Evolutionary conservation across 2,329 filamentous ascomycete genomes (phyloP).

Genomic region (Teratosphaeriaceae sp.): DNA sequence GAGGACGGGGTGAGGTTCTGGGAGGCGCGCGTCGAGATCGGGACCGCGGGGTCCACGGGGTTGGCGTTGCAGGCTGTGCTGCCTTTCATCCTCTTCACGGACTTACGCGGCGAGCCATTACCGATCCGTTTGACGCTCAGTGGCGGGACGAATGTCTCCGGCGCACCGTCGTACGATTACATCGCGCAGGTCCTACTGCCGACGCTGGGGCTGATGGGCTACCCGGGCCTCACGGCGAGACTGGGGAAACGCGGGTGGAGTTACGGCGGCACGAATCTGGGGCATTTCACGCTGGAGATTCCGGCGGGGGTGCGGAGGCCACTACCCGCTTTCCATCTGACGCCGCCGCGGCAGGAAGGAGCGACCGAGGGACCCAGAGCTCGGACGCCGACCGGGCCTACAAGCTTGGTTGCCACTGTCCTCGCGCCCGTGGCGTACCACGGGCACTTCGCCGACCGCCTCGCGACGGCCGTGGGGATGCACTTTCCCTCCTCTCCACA

Average conservation of each 20-base stretch:
- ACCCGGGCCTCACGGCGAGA: constrained; percentile 39
- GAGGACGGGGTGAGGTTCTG: constrained; percentile 15
- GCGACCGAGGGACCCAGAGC: too few species aligned
- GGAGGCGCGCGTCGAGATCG: constrained; percentile 37
- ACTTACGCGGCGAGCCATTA: constrained; percentile 9
- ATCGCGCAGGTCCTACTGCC: constrained; percentile 50
- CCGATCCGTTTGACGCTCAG: constrained; percentile 39
- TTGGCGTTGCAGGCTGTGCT: constrained; percentile 54
- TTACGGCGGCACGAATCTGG: constrained; percentile 39
- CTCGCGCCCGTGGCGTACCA: constrained; percentile 31
- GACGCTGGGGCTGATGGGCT: constrained; percentile 44
- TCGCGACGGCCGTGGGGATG: constrained; percentile 7
- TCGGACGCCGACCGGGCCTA: background rate
- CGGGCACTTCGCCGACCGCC: constrained; percentile 14
- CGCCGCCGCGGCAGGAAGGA: too few species aligned
- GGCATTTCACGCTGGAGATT: constrained; percentile 45
- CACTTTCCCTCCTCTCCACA: background rate
- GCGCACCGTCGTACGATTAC: constrained; percentile 52
- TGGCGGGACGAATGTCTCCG: constrained; percentile 54
- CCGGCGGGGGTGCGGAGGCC: constrained; percentile 30
- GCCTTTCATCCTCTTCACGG: constrained; percentile 48
- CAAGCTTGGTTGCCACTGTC: constrained; percentile 28
- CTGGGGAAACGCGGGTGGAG: constrained; percentile 50
- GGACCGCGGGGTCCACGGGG: constrained; percentile 48
- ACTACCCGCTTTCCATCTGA: constrained; percentile 1